Conservation (phyloP, 2,329 filamentous ascomycete species). For the Exophiala dermatitidis region DNA sequence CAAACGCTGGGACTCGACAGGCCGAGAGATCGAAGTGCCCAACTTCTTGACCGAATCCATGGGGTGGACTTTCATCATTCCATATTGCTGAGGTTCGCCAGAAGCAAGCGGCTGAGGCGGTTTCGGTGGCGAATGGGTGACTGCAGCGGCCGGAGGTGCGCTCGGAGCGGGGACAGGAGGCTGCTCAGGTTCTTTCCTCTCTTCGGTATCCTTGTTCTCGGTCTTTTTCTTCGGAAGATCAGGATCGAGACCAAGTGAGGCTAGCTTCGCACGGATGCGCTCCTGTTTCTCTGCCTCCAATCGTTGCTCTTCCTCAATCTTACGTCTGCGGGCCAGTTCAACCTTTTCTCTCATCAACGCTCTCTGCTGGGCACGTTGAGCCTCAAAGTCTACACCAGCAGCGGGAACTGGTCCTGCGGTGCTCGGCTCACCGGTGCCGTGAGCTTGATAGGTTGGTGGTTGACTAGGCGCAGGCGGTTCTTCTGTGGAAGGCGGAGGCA, state of each 20-base stretch:
- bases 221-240: constrained; percentile 11
- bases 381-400: constrained; percentile 22
- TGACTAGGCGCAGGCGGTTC: constrained; percentile 15
- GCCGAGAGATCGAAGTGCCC: constrained; percentile 28
- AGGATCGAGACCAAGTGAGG: constrained; percentile 36
- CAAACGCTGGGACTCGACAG: constrained; percentile 33
- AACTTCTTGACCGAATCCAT: constrained; percentile 47
- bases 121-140: constrained; percentile 49
- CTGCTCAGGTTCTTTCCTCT: constrained; percentile 21
- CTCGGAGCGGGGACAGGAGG: constrained; percentile 22
- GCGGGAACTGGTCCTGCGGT: constrained; percentile 22
- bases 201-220: constrained; percentile 6
- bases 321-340: constrained; percentile 48
- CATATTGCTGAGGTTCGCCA: constrained; percentile 53
- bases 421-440: constrained; percentile 28
- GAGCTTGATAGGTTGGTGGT: constrained; percentile 30
- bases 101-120: constrained; percentile 52
- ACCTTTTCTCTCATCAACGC: constrained; percentile 55
- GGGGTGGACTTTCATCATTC: constrained; percentile 56
- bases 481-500: constrained; percentile 29
- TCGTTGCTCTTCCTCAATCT: constrained; percentile 48
- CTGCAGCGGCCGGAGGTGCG: constrained; percentile 31
- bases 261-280: constrained; percentile 51
- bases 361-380: constrained; percentile 43
- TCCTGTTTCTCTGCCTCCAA: constrained; percentile 53